Percentiles rank a stretch among this genome's conserved stretches.
These are phyloP conservation scores for Trifolium pratense DNA, from an alignment of 306 rosid species.

Conservation along the genomic window DNA sequence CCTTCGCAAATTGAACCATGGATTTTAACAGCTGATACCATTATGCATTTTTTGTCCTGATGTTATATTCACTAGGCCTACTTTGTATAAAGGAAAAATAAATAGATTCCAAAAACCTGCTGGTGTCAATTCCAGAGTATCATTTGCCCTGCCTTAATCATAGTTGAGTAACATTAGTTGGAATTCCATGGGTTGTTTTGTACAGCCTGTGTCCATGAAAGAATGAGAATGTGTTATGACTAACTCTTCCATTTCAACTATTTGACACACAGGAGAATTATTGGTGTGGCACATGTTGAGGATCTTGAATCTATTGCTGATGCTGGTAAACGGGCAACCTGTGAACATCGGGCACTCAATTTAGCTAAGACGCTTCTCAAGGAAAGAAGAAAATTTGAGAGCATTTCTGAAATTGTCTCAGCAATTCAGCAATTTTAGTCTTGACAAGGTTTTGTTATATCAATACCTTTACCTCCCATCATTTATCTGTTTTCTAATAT, in stretches of 20 bases:
- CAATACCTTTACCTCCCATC: background rate
- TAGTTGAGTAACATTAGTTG: constrained; percentile 19
- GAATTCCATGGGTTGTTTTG: background rate
- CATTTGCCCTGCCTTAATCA: background rate
- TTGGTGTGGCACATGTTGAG: constrained; percentile 90
- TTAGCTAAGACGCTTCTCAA: constrained; percentile 75
- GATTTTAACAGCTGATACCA: constrained; percentile 3
- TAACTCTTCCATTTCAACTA: constrained; percentile 26
- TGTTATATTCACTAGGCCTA: background rate
- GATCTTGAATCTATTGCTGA: constrained; percentile 81
- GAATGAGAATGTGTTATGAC: background rate
- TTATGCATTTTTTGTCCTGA: background rate
- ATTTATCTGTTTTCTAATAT: constrained; percentile 15
- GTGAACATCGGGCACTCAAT: constrained; percentile 73
- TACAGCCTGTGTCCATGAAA: background rate
- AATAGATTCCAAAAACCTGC: background rate
- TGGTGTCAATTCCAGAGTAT: constrained; percentile 17
- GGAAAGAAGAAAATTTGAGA: constrained; percentile 65
- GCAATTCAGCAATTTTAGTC: constrained; percentile 57
- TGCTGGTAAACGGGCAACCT: constrained; percentile 65
- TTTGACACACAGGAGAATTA: constrained; percentile 72
- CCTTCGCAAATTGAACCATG: background rate
- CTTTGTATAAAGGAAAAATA: background rate
- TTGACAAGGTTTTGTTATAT: constrained; percentile 20
- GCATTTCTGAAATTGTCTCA: constrained; percentile 63